A percentile compares a stretch with the other conserved stretches of the same genome.
phyloP scores from a whole-genome alignment of 768 basidiomycete species.

The Sporobolomyces roseus region DNA sequence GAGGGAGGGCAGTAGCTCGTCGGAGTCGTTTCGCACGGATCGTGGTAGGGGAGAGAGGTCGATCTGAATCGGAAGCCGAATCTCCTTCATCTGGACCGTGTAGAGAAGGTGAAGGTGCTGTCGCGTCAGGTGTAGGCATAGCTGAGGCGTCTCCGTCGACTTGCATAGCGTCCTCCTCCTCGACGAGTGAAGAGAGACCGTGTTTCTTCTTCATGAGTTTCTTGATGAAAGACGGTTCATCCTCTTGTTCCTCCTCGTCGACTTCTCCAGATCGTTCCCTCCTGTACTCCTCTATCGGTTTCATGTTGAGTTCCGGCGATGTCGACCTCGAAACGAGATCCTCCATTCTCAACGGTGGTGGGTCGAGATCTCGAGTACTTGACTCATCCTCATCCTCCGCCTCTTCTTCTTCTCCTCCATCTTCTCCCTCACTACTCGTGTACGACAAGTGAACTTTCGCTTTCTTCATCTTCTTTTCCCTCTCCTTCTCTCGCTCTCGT shows the following conservation, averaged over 20 bases:
- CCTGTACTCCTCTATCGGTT: constrained; percentile 1
- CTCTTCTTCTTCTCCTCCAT: too few relatives aligned
- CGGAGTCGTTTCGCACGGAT: constrained; percentile 1
- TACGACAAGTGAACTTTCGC: constrained; percentile 17
- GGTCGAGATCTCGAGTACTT: not conserved
- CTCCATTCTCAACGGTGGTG: constrained; percentile 1
- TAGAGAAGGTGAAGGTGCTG: not conserved
- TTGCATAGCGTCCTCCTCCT: constrained; percentile 1
- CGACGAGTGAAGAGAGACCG: not conserved
- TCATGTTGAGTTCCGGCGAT: constrained; percentile 19
- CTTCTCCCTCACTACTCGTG: constrained; percentile 41
- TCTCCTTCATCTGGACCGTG: not conserved
- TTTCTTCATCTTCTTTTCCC: not conserved
- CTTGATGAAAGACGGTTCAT: too few relatives aligned
- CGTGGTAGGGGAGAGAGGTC: too few relatives aligned
- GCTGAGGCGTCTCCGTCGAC: constrained; percentile 1
- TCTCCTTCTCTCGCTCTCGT: not conserved
- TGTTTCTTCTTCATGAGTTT: too few relatives aligned
- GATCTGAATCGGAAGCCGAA: too few relatives aligned
- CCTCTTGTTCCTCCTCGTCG: not conserved
- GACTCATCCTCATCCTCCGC: too few relatives aligned
- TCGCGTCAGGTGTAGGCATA: too few relatives aligned
- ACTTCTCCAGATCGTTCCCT: not conserved
- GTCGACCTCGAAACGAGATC: constrained; percentile 24
- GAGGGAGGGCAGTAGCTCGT: not conserved